Percentiles rank a stretch among this genome's conserved stretches.
phyloP scores from a whole-genome alignment of 331 rosid species.

The Stylosanthes scabra region DNA sequence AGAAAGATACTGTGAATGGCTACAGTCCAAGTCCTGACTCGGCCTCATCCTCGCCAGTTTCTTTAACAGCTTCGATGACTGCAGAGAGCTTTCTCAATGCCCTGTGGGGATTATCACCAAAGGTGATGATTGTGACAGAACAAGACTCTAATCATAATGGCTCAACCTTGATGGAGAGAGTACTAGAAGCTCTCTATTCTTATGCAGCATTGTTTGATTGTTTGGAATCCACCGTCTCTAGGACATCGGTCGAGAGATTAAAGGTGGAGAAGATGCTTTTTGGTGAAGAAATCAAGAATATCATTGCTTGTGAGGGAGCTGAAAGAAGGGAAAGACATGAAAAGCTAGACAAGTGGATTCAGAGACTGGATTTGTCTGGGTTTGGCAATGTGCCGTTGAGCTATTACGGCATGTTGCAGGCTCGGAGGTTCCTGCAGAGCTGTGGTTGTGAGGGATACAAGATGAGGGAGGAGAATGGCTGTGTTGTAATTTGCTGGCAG shows the following conservation, averaged over 20 bases:
- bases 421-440: slow-evolving; percentile 67
- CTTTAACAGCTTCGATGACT: slow-evolving; percentile 46
- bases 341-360: slow-evolving; percentile 78
- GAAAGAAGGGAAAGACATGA: slow-evolving; percentile 91
- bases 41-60: slow-evolving; percentile 62
- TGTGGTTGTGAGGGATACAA: slow-evolving; percentile 85
- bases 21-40: slow-evolving; percentile 82
- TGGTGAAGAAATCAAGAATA: slow-evolving; percentile 89
- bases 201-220: slow-evolving; percentile 91
- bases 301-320: slow-evolving; percentile 85
- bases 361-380: slow-evolving; percentile 66
- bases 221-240: slow-evolving; percentile 77
- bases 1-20: slow-evolving; percentile 64
- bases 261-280: slow-evolving; percentile 91
- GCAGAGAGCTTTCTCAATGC: slow-evolving; percentile 73
- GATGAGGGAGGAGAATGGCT: slow-evolving; percentile 81
- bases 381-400: slow-evolving; percentile 70
- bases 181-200: slow-evolving; percentile 75
- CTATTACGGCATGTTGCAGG: slow-evolving; percentile 75
- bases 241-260: slow-evolving; percentile 78
- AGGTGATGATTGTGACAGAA: slow-evolving; percentile 81
- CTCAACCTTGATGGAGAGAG: slow-evolving; percentile 83
- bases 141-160: slow-evolving; percentile 89
- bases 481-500: slow-evolving; percentile 77
- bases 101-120: slow-evolving; percentile 80